Evolutionary conservation across 163 green algal species (phyloP).

Genomic region (Chlamydomonas reinhardtii): DNA sequence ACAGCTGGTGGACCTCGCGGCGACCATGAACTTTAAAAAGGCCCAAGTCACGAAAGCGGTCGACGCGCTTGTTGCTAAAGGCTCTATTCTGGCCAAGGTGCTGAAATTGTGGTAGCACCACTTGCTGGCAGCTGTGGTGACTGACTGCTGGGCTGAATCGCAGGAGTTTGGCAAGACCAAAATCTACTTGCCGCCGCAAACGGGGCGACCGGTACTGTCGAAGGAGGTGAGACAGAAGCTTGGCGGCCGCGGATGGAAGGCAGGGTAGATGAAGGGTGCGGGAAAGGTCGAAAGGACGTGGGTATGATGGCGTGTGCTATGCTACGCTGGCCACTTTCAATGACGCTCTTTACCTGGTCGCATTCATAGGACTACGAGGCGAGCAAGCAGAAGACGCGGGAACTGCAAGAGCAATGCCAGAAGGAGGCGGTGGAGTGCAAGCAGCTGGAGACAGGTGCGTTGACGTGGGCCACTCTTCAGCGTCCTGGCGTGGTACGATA

Average conservation of each 20-base stretch:
- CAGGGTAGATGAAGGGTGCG: no score
- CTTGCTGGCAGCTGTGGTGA: no score
- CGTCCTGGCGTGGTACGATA: no score
- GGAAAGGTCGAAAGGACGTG: no score
- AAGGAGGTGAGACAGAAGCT: slow-evolving; percentile 59
- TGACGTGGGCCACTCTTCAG: no score
- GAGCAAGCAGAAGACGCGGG: slow-evolving; percentile 56
- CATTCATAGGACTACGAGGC: slow-evolving; percentile 70
- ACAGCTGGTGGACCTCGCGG: slow-evolving; percentile 79
- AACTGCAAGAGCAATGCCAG: slow-evolving; percentile 62
- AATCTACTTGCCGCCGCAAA: slow-evolving; percentile 83
- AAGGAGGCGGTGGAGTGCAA: slow-evolving; percentile 50
- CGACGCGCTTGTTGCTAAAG: slow-evolving; percentile 69
- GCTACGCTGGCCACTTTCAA: not conserved
- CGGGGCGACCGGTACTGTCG: slow-evolving; percentile 62
- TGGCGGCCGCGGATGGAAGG: no score
- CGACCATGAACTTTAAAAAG: slow-evolving; percentile 89
- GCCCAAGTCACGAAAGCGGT: slow-evolving; percentile 79
- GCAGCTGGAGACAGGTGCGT: slow-evolving; percentile 44
- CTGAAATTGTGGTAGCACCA: no score
- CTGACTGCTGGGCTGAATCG: not conserved
- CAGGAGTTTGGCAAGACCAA: slow-evolving; percentile 94
- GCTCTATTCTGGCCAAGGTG: slow-evolving; percentile 84
- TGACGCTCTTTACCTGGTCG: no score
- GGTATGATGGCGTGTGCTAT: no score